A percentile compares a stretch with the other conserved stretches of the same genome.
These are phyloP conservation scores for Aspergillus avenaceus DNA, from an alignment of 495 filamentous ascomycete genomes.

Conservation along the genomic window DNA sequence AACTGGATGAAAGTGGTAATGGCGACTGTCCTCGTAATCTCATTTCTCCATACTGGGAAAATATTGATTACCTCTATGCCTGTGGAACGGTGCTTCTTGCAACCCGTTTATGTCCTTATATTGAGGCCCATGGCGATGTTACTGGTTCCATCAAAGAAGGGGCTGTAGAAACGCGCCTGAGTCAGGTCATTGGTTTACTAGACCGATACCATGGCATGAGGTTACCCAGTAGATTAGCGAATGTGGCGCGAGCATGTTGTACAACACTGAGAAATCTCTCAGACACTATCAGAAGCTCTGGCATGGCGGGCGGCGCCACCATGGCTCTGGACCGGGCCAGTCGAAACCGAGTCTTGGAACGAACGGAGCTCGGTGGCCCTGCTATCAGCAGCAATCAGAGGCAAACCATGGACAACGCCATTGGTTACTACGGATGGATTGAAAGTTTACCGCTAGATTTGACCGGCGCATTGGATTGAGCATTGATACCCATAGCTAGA, in stretches of 20 bases:
- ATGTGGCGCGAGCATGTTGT: slow-evolving; percentile 1
- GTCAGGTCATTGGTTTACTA: background rate
- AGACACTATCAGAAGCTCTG: background rate
- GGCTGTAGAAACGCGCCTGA: background rate
- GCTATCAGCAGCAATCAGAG: background rate
- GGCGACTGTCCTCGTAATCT: slow-evolving; percentile 1
- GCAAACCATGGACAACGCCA: background rate
- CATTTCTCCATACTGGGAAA: slow-evolving; percentile 11
- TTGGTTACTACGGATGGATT: slow-evolving; percentile 9
- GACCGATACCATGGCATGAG: background rate
- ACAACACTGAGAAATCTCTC: background rate
- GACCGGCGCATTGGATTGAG: slow-evolving; percentile 2
- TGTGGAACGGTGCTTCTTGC: slow-evolving; percentile 11
- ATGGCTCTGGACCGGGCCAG: background rate
- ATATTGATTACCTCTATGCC: slow-evolving; percentile 11
- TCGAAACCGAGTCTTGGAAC: background rate
- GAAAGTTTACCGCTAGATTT: slow-evolving; percentile 14
- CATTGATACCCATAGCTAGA: background rate
- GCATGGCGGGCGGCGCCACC: background rate
- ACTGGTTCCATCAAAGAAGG: background rate
- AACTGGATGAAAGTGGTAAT: background rate
- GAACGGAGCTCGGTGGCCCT: background rate
- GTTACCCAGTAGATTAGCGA: background rate
- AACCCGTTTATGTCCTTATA: slow-evolving; percentile 1
- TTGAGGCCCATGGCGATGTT: background rate